These are phyloP conservation scores for Aspergillus sclerotiicarbonarius DNA, from an alignment of 495 filamentous ascomycete species.

Conservation along the genomic window DNA sequence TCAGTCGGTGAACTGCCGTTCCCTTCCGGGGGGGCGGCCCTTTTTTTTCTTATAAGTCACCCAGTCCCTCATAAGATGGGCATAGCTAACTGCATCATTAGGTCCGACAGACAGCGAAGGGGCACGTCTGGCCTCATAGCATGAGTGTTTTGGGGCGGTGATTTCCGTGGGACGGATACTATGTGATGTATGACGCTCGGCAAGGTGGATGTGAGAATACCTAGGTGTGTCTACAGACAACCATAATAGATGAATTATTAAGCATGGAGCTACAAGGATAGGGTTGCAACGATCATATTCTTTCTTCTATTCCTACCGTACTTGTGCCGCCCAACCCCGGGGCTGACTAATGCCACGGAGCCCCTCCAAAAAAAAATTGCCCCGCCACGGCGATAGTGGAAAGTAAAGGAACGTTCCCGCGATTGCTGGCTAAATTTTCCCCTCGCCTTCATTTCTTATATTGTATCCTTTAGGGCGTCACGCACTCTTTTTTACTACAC, in stretches of 20 bases:
- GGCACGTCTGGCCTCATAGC: neutral
- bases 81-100: slow-evolving; percentile 31
- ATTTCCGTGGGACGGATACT: no score
- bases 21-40: slow-evolving; percentile 49
- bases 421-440: slow-evolving; percentile 27
- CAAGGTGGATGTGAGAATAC: no score
- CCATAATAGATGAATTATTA: neutral
- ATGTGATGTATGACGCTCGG: no score
- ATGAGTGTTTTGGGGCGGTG: neutral
- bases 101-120: neutral
- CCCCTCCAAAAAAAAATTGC: slow-evolving; percentile 31
- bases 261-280: no score
- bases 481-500: neutral
- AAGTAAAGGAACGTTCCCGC: slow-evolving; percentile 41
- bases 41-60: slow-evolving; percentile 64
- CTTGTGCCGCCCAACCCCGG: neutral
- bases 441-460: slow-evolving; percentile 12
- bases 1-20: slow-evolving; percentile 34
- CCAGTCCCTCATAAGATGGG: slow-evolving; percentile 18
- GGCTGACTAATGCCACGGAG: slow-evolving; percentile 21
- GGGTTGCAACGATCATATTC: no score
- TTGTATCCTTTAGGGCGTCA: neutral
- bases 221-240: no score
- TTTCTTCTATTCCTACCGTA: neutral
- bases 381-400: slow-evolving; percentile 36